These are phyloP conservation scores for Excoecaria cochinchinensis DNA, from an alignment of 345 rosid genomes.

Conservation along the genomic window DNA sequence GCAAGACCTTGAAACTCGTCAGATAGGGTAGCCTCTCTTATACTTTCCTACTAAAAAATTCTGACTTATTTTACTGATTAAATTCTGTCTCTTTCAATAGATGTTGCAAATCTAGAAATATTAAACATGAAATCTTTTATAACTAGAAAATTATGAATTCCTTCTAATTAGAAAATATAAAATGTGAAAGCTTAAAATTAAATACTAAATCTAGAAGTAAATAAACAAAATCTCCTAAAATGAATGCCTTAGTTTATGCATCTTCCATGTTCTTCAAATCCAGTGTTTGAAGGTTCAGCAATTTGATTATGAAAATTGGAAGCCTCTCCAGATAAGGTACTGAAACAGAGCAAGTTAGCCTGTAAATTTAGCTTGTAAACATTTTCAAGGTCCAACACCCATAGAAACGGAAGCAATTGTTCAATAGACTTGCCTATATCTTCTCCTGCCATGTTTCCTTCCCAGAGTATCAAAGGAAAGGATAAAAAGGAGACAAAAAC, in stretches of 20 bases:
- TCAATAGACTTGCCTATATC: conserved; percentile 10
- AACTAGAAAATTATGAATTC: too few species aligned
- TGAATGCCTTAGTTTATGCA: background rate
- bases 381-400: background rate
- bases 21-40: too few species aligned
- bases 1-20: too few species aligned
- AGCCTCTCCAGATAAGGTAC: background rate
- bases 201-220: too few species aligned
- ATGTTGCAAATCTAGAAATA: too few species aligned
- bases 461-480: background rate
- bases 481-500: background rate
- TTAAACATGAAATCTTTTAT: too few species aligned
- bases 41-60: too few species aligned
- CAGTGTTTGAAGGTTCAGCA: conserved; percentile 10
- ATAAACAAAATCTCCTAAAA: too few species aligned
- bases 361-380: background rate
- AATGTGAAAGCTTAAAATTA: too few species aligned
- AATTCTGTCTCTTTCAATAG: too few species aligned
- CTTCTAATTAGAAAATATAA: too few species aligned
- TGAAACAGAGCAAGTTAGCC: conserved; percentile 3
- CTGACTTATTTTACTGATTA: too few species aligned
- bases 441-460: conserved; percentile 12
- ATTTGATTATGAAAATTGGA: background rate
- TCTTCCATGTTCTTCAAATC: conserved; percentile 11
- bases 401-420: background rate